Base-by-base conservation (phyloP, 208 protist species). In the Trypanosoma theileri region DNA sequence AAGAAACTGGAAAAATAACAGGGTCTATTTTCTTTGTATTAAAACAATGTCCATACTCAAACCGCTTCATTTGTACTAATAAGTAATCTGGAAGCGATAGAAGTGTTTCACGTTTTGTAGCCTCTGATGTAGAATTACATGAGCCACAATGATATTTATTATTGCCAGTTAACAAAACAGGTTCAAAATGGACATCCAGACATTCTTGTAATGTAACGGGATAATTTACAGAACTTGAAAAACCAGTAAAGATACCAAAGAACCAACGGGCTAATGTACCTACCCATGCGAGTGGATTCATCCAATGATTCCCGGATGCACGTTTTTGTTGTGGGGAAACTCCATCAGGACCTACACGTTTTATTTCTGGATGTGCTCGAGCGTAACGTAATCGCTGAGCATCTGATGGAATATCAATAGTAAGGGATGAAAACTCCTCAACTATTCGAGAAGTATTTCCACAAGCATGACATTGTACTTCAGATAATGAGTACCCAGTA, bases 1-100 rank as follows among this genome's bases (percentile, higher is more conserved):
- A 96, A 24, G 85, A 82, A 22, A 85, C 58, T 4, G 92, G 92
- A 52, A 96, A 97, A 51, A 84, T 73, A 8, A 97, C 88, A 4
- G 78, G 56, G 66, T 96, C 87, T 0, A 66, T 82, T 51, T 95
- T 97, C 41, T 97, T 97, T 52, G 66, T 80, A 63, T 85, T 78
- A 48, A 93, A 94, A 72, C 78, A 91, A 9, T 64, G 48, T 9
- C 88, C 88, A 1, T 79, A 69, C 14, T 89, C 73, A 73, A 93
- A 96, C 41, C 92, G 85, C 73, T 97, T 97, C 85, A 97, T 90
- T 52, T 96, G 86, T 17, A 95, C 21, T 6, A 96, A 42, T 1
- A 97, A 77, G 56, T 88, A 91, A 72, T 97, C 90, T 17, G 92
- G 92, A 40, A 94, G 66, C 0, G 66, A 61, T 3, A 95, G 79